These are phyloP conservation scores for Posidonia australis DNA, from an alignment of 106 monocot genomes.

Conservation along the genomic window DNA sequence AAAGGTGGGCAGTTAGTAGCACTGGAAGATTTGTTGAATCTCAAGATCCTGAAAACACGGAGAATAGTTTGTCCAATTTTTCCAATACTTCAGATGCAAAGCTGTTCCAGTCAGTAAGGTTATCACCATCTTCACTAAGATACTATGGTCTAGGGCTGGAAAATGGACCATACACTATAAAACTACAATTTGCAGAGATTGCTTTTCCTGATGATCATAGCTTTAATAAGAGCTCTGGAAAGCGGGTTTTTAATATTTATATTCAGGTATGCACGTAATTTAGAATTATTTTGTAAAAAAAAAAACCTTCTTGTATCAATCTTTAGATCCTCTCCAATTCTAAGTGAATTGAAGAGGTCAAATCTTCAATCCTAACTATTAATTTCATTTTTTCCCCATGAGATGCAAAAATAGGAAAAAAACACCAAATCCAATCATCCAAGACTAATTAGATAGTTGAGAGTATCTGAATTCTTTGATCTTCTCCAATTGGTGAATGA, in stretches of 20 bases:
- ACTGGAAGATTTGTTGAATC: slow-evolving; percentile 49
- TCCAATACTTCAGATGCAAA: slow-evolving; percentile 59
- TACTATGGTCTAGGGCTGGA: slow-evolving; percentile 87
- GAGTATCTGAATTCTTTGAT: no score
- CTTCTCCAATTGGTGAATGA: no score
- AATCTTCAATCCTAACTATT: no score
- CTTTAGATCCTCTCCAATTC: no score
- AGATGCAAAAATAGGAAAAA: no score
- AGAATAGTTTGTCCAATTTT: slow-evolving; percentile 30
- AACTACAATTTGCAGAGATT: slow-evolving; percentile 60
- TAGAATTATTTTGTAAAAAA: not conserved
- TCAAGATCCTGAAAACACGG: slow-evolving; percentile 30
- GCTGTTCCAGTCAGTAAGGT: slow-evolving; percentile 63
- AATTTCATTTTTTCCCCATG: no score
- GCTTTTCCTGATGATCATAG: slow-evolving; percentile 20
- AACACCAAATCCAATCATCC: no score
- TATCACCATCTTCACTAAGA: slow-evolving; percentile 82
- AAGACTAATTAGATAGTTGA: no score
- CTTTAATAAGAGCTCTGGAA: slow-evolving; percentile 29
- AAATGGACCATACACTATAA: slow-evolving; percentile 74
- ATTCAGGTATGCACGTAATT: slow-evolving; percentile 45
- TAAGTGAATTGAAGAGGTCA: no score
- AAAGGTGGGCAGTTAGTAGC: slow-evolving; percentile 71
- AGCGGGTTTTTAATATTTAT: slow-evolving; percentile 78
- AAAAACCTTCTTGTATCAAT: no score